Base-by-base conservation (phyloP, 768 basidiomycete genomes). In the Podaxis sp. region DNA sequence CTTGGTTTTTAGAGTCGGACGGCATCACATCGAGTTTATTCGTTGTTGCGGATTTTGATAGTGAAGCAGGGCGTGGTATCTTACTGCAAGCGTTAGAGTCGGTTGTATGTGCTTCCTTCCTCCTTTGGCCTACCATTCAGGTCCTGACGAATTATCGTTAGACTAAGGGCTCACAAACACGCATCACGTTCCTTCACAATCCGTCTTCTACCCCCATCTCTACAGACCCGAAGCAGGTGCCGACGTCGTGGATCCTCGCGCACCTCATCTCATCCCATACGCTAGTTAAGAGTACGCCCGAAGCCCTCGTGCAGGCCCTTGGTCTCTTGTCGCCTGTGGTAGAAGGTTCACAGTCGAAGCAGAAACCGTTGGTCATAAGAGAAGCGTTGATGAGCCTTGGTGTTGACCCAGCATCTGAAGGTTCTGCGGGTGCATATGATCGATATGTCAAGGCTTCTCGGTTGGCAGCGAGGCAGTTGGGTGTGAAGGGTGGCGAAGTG, bases 101-200 rank as follows among this genome's bases (percentile, higher is more conserved):
- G 5, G 68, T 90, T 62, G 93, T 94, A 69, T 44, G 80, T 72
- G 4, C 36, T 4, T 28, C 50, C 35, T 38, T 32, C 61, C 14
- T 54, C 37, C 4, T 47, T 14, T 62, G 7, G 32, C 2, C 32
- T n/a, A 3, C 42, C n/a, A 21, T 7, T 3, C 9, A 42, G 0
- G n/a, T 44, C 4, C 42, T 44, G 18, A 44, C 6, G 5, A 18
- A n/a, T 18, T 32, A 9, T 32, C 5, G 42, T 32, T 65, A 89
- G 87, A 73, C 72, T 5, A 62, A 71, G 2, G 75, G 76, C 1
- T 77, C 80, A 2, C 77, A 70, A 40, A 79, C 81, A 6, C 87
- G 94, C 32, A 55, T 93, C n/a, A 78, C 87, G 0, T 90, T 95
- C 70, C 74, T 95, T 35, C 92, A 94, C 70, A 88, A 90, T 61